A percentile compares a stretch with the other conserved stretches of the same genome.
Conservation (phyloP, 2,329 filamentous ascomycete species). For the Pestalotiopsis fici region DNA sequence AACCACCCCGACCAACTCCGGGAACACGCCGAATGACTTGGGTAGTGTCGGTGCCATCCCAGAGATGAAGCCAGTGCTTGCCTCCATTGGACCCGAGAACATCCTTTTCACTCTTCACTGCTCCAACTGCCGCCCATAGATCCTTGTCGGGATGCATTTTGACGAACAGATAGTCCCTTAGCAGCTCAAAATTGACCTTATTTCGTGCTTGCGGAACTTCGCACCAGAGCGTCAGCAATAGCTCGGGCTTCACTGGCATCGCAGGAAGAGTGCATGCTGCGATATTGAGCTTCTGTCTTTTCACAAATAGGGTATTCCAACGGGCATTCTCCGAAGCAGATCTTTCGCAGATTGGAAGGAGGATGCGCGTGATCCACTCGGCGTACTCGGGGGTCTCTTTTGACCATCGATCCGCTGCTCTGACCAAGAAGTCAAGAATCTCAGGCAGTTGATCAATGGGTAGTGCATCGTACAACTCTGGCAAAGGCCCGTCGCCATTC, state of each 20-base stretch:
- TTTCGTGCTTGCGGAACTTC: constrained; percentile 17
- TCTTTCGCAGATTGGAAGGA: constrained; percentile 23
- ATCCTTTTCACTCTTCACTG: constrained; percentile 20
- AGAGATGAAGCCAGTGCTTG: constrained; percentile 31
- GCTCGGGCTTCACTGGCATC: constrained; percentile 19
- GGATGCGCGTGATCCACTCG: constrained; percentile 21
- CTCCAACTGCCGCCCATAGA: constrained; percentile 21
- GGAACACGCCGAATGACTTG: background rate
- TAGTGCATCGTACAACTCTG: constrained; percentile 13
- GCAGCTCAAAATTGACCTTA: constrained; percentile 14
- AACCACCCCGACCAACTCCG: no score
- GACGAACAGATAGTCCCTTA: constrained; percentile 18
- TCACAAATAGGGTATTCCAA: constrained; percentile 33
- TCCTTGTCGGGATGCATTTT: constrained; percentile 22
- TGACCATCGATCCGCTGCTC: background rate
- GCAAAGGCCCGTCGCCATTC: constrained; percentile 6
- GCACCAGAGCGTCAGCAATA: constrained; percentile 15
- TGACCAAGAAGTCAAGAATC: constrained; percentile 15
- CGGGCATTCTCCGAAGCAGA: constrained; percentile 29
- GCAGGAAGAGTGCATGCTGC: constrained; percentile 20
- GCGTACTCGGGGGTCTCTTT: background rate
- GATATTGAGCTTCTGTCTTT: constrained; percentile 26
- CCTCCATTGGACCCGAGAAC: constrained; percentile 28
- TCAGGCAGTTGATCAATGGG: constrained; percentile 13
- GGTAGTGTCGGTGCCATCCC: background rate